Evolutionary conservation across 768 basidiomycete genomes (phyloP), one percentile per base, ranked within the genome.

Genomic region (Trametes gibbosa): DNA sequence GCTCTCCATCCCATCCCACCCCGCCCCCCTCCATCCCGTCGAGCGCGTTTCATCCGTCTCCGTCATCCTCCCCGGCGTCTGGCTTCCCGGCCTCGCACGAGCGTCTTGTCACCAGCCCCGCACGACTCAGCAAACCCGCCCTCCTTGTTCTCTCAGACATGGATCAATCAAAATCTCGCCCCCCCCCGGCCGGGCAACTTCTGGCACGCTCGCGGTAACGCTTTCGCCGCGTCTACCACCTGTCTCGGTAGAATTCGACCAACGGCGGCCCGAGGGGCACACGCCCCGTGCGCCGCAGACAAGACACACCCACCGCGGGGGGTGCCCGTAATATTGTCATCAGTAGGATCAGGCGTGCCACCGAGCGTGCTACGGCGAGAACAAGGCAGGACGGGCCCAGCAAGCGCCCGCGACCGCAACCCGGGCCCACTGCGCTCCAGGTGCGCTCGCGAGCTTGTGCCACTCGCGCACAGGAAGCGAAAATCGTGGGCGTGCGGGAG

Each of bases 101-200:
- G 51, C 52, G 42, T 43, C 9, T 10, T 49, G 29, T 48, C 37
- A 9, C 27, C 7, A 25, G 42, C 27, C 48, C 19, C 41, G 49
- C 41, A 16, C 39, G 40, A 16, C 23, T 21, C 34, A 17, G 39
- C 9, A 23, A 17, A n/a, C n/a, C n/a, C n/a, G n/a, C 47, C 47
- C 47, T 32, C 55, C 55, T 56, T 56, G 55, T 56, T 41, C 21
- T 56, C 47, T 24, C 23, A 56, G 27, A 56, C 55, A 49, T 21
- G 43, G 21, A 56, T 56, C 55, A 49, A 56, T 56, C 55, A 56
- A 12, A 41, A n/a, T n/a, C n/a, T n/a, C n/a, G n/a, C 37, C 37
- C 47, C 10, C 35, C 12, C 19, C 42, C 43, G 34, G 32, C 32
- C 19, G 19, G n/a, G n/a, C n/a, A 42, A 8, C 17, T 24, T 24